Base-by-base conservation (phyloP, 2,329 filamentous ascomycete species). In the Aspergillus arachidicola region DNA sequence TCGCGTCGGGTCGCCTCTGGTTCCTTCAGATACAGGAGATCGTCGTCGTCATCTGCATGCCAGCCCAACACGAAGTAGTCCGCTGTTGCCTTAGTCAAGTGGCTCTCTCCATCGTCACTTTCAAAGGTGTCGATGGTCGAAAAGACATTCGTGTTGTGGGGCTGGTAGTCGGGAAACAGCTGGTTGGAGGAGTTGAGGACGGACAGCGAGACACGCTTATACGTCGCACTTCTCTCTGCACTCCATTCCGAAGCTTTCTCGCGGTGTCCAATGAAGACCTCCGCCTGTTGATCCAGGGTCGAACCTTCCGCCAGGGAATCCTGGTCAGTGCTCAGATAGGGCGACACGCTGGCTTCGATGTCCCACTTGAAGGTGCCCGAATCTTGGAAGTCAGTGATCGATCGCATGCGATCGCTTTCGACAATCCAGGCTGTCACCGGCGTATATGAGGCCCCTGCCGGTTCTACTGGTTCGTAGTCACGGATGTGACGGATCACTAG, bases 61-160 rank as follows among this genome's bases (percentile, higher is more conserved):
- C 79, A 82, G 6, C 81, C 80, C 1, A 82, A 14, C 0, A 82
- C 66, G 63, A 78, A 79, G 64, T 82, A 82, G 64, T 68, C 74
- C 0, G 75, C 76, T 0, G 63, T 69, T 16, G 76, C 79, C 0
- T 60, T 11, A 2, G 63, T 26, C 14, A 70, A 48, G 0, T 56
- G 50, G 2, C 71, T 36, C 0, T 60, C 50, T 6, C 60, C 57
- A 9, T 67, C 57, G 0, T 21, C 54, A 59, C 79, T 80, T 7
- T 69, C 56, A 21, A 82, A 79, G 32, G 75, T 77, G 64, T 82
- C 81, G 4, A 81, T 23, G 7, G 79, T 76, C 57, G 70, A 75
- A 58, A 83, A 81, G 10, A 82, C 80, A 59, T 81, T 81, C 7
- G 69, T 51, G 65, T 78, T 77, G 64, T 82, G 81, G 23, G 69